Percentiles rank a stretch among this genome's conserved stretches.
Conservation (phyloP, 768 basidiomycete species). For the Pholiota conissans region DNA sequence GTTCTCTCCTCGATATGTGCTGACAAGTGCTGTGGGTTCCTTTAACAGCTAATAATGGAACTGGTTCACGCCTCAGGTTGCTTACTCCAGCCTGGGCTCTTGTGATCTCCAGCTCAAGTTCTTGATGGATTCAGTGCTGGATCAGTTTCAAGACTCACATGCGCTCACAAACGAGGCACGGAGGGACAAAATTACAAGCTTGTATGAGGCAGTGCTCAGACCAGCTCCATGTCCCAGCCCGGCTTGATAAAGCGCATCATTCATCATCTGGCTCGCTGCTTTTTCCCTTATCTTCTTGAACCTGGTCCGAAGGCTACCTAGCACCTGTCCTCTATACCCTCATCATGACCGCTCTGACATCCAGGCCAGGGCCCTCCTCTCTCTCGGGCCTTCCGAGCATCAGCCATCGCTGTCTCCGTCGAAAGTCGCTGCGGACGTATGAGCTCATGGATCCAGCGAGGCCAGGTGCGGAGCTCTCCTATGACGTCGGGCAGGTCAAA, state of each 20-base stretch:
- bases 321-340: neutral
- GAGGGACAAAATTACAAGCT: neutral
- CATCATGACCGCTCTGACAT: constrained; percentile 16
- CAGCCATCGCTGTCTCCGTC: constrained; percentile 13
- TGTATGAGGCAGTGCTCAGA: neutral
- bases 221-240: neutral
- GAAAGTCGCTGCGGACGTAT: constrained; percentile 16
- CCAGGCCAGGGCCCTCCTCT: neutral
- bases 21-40: neutral
- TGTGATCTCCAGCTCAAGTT: neutral
- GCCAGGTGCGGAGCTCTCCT: constrained; percentile 12
- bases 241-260: neutral
- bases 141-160: neutral
- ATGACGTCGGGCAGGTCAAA: constrained; percentile 19
- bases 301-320: neutral
- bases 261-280: neutral
- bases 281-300: neutral
- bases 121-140: neutral
- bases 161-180: neutral
- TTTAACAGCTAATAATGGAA: neutral
- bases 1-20: too few relatives aligned
- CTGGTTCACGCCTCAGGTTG: neutral
- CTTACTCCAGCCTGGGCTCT: neutral
- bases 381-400: constrained; percentile 2
- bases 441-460: constrained; percentile 18